Evolutionary conservation across 225 moss, liverwort and hornwort genomes (phyloP), one percentile per base, ranked within the genome.

Genomic region (Thuidium tamariscinum): DNA sequence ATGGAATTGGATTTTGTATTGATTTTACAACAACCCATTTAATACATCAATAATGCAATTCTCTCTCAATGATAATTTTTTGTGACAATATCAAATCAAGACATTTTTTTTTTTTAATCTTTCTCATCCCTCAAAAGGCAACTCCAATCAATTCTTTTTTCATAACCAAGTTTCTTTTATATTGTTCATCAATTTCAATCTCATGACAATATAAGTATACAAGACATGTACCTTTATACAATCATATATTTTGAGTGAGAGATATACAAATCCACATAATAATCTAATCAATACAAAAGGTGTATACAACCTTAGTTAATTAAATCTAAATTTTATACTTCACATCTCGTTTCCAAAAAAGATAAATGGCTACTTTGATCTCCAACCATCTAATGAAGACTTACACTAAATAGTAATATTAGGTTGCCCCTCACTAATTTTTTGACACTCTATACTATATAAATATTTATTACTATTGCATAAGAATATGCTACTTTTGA

Each of bases 191-290:
- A 23, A 0, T 22, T 67, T 23, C 13, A 67, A 37, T 68, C 0
- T 39, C 68, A 67, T 37, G 37, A 67, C 21, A 36, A 11, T 0
- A 0, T 36, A 36, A 65, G 6, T 36, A 1, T 1, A 36, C 1
- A 36, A 21, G 11, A 6, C 1, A 37, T 0, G 2, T 0, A 0
- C 36, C 0, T 36, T 34, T 36, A 36, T 4, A 37, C 1, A 36
- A 66, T 66, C 11, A 6, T 67, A 20, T 11, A n/a, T 20, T 65
- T 65, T 5, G n/a, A n/a, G 20, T 5, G n/a, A n/a, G 20, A 65
- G 20, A 36, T 10, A n/a, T 36, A 3, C 19, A 65, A 65, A 65
- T 65, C n/a, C 10, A 10, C 19, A 65, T n/a, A 2, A 5, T 10
- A 36, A n/a, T 18, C 5, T n/a, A 37, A 37, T 22, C 12, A 67